Base-by-base conservation (phyloP, 2,329 filamentous ascomycete genomes). In the Didymella pinodella region DNA sequence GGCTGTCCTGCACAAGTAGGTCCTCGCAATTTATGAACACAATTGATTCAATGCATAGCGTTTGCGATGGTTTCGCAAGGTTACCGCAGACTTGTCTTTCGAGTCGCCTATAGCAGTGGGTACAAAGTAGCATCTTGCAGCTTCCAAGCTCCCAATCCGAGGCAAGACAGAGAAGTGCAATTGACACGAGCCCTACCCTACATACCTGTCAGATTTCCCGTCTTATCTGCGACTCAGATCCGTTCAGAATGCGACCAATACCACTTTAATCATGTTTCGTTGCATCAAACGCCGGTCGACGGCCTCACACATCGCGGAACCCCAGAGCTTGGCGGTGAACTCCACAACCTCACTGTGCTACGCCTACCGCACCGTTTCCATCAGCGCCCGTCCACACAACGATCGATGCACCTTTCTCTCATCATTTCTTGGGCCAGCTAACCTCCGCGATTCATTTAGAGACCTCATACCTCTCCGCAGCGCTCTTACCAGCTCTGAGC, bases 271-370 rank as follows among this genome's bases (percentile, higher is more conserved):
- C 18, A 22, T 40, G 36, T 18, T 20, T 40, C 10, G 36, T 40
- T 40, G 36, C 38, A 22, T 41, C 38, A 25, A 41, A 41, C 20
- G 11, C 38, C 18, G 12, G 22, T 26, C 12, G 41, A 26, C 41
- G 41, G 41, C 41, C 41, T 44, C 41, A 28, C 25, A n/a, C 25
- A 44, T 28, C 41, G 25, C 22, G 34, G 31, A 36, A 48, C 54
- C 51, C 61, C 54, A 49, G 54, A 50, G 51, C 55, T 57, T 62
- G 50, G 55, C 54, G 36, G 53, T 48, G 45, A 61, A 62, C 62
- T 71, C 63, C 63, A 63, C 67, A 68, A 72, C 70, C 63, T 69
- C 69, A 69, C 62, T 53, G n/a, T 16, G n/a, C 59, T 51, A 36
- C 51, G 56, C 50, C 50, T 50, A 51, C 56, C 28, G n/a, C 50